Evolutionary conservation across 306 rosid genomes (phyloP).

Genomic region (Casuarina equisetifolia): DNA sequence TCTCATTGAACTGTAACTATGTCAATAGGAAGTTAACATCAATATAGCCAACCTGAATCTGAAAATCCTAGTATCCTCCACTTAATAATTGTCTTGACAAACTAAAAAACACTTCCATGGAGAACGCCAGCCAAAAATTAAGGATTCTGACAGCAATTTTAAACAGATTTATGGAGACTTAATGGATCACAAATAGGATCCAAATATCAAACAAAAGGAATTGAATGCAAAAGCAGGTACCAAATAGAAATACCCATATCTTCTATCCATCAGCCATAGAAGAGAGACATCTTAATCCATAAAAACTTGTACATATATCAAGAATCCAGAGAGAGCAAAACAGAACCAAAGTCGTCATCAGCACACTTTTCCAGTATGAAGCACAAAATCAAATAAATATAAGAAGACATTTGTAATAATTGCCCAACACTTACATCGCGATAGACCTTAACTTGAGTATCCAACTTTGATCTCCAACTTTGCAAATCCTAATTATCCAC

Average conservation of each 20-base stretch:
- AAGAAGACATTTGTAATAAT: neutral
- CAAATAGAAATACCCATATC: neutral
- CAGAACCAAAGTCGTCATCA: neutral
- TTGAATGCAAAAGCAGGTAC: neutral
- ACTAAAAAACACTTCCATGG: neutral
- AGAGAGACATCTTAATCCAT: neutral
- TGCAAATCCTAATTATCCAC: constrained; percentile 72
- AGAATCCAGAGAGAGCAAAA: neutral
- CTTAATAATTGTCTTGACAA: neutral
- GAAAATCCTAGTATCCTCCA: neutral
- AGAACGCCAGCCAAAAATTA: neutral
- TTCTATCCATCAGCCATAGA: neutral
- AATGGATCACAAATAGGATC: neutral
- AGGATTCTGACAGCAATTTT: neutral
- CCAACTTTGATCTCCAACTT: constrained; percentile 85
- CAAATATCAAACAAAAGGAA: neutral
- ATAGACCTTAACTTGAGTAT: constrained; percentile 81
- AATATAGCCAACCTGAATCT: neutral
- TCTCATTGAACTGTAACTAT: neutral
- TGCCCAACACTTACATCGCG: constrained; percentile 64
- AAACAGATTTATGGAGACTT: neutral
- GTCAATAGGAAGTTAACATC: neutral
- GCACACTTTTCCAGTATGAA: neutral
- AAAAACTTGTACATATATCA: neutral
- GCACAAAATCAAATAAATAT: neutral